These are phyloP conservation scores for Camellia granthamiana DNA, from an alignment of 148 eudicot genomes.

Conservation along the genomic window DNA sequence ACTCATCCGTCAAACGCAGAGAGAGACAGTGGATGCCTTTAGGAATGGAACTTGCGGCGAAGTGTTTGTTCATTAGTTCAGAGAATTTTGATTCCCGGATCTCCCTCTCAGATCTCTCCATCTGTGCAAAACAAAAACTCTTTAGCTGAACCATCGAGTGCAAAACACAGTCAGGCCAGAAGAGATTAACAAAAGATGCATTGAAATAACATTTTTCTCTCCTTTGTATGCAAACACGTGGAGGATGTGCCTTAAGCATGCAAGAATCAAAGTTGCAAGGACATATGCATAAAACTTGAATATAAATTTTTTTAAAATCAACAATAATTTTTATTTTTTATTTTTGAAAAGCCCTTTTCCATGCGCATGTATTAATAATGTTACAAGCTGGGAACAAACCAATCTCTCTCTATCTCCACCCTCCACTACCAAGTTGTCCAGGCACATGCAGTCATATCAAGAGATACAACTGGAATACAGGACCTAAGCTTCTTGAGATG, in stretches of 20 bases:
- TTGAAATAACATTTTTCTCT: background rate
- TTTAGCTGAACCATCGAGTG: constrained; percentile 4
- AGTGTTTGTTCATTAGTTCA: constrained; percentile 94
- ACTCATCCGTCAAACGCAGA: constrained; percentile 94
- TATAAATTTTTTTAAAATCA: background rate
- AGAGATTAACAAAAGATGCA: background rate
- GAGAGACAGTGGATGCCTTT: constrained; percentile 97
- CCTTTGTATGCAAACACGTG: background rate
- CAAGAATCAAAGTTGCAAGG: background rate
- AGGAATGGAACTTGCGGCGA: constrained; percentile 93
- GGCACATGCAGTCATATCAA: background rate
- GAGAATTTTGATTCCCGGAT: constrained; percentile 87
- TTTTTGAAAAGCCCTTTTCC: background rate
- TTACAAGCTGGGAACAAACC: background rate
- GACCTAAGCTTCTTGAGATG: background rate
- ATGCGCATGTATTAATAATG: background rate
- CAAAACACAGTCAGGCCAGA: background rate
- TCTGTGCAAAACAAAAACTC: constrained; percentile 42
- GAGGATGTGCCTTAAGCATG: constrained; percentile 1
- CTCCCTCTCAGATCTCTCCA: constrained; percentile 92
- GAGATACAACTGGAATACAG: background rate
- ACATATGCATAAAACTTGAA: background rate
- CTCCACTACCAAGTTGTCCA: background rate
- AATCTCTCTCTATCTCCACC: background rate
- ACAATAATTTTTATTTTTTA: background rate